Conservation (phyloP, 73 alveolate genomes). For the Stentor coeruleus region DNA sequence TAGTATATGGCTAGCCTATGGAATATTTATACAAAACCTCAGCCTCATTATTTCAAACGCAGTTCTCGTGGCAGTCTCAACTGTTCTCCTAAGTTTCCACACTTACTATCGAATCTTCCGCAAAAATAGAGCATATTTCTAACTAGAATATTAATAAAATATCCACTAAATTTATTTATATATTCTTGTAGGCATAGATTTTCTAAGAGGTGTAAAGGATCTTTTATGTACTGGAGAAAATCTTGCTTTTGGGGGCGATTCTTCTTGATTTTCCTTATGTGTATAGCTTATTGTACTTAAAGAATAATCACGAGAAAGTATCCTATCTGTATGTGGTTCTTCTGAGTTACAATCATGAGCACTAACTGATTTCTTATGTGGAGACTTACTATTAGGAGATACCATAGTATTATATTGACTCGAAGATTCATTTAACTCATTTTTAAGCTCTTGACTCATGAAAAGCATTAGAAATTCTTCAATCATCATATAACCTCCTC, state of each 20-base stretch:
- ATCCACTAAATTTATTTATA: too few species aligned
- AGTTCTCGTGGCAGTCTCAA: too few species aligned
- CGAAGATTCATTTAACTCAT: not conserved
- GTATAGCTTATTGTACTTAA: not conserved
- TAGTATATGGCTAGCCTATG: too few species aligned
- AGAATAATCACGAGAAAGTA: not conserved
- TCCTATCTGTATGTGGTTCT: not conserved
- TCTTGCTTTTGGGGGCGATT: not conserved
- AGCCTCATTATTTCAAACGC: too few species aligned
- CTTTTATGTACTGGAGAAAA: not conserved
- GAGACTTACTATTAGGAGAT: not conserved
- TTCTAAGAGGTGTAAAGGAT: not conserved
- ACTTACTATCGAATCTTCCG: too few species aligned
- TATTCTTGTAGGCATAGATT: not conserved
- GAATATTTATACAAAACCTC: too few species aligned
- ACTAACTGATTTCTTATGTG: not conserved
- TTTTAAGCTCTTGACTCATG: constrained; percentile 39
- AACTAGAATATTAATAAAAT: too few species aligned
- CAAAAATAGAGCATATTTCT: too few species aligned
- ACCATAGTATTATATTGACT: not conserved
- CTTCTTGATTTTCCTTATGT: not conserved
- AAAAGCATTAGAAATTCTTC: constrained; percentile 49
- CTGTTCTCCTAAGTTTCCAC: too few species aligned
- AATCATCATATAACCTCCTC: constrained; percentile 71
- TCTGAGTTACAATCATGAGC: not conserved